Conservation (phyloP, 805 yeast species). For the Jamesozyma lodderae region DNA sequence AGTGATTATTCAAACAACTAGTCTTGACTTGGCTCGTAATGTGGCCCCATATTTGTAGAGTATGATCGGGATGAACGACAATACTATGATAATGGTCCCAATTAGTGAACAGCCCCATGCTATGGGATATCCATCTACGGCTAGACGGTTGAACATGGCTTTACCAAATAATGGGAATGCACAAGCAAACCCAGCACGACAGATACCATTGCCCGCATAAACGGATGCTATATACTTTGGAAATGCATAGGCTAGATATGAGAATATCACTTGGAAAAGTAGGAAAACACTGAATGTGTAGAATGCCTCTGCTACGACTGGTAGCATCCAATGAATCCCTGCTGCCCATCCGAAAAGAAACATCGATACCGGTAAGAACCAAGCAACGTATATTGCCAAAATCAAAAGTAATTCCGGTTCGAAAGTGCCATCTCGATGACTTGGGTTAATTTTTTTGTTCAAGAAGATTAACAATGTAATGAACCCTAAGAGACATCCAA, state of each 20-base stretch:
- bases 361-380: conserved; percentile 35
- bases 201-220: conserved; percentile 45
- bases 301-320: conserved; percentile 36
- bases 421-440: conserved; percentile 20
- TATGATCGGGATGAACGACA: conserved; percentile 40
- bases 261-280: conserved; percentile 42
- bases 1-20: too few relatives aligned
- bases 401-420: conserved; percentile 36
- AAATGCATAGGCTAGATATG: conserved; percentile 41
- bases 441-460: conserved; percentile 19
- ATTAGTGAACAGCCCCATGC: conserved; percentile 48
- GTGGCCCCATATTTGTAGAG: conserved; percentile 37
- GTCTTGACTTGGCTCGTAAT: conserved; percentile 34
- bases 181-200: conserved; percentile 43
- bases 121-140: conserved; percentile 41
- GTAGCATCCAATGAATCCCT: conserved; percentile 40
- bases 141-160: conserved; percentile 45
- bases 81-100: conserved; percentile 35
- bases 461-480: conserved; percentile 18
- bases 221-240: conserved; percentile 45
- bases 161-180: conserved; percentile 56
- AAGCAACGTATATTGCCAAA: conserved; percentile 32
- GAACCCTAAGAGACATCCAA: conserved; percentile 27
- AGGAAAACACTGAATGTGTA: conserved; percentile 34
- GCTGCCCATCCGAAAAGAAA: conserved; percentile 45